These are phyloP conservation scores for Colletotrichum sp. DNA, from an alignment of 2,329 filamentous ascomycete species.

Conservation along the genomic window DNA sequence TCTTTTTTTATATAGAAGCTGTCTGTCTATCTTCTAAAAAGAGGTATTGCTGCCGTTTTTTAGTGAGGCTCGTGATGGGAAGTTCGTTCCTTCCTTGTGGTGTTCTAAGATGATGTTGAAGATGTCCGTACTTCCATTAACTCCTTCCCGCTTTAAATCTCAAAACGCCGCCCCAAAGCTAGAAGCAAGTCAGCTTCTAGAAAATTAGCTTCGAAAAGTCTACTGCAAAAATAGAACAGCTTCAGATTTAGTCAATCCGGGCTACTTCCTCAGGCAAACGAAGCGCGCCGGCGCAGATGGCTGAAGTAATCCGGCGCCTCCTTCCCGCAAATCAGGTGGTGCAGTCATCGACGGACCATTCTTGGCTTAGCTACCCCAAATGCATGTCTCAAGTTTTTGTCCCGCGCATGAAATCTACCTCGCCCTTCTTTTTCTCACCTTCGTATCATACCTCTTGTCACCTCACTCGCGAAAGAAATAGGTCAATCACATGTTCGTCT, in stretches of 20 bases:
- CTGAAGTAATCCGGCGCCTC: not conserved
- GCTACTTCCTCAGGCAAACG: not conserved
- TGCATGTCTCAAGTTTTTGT: not conserved
- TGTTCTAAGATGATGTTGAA: not conserved
- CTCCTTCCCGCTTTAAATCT: not conserved
- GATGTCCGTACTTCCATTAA: fast-evolving
- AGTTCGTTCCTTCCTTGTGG: not conserved
- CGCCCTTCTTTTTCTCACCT: not conserved
- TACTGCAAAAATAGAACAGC: not conserved
- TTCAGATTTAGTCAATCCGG: not conserved
- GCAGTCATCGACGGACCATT: not conserved
- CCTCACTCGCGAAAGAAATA: not conserved
- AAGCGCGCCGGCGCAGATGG: not conserved
- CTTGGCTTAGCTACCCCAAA: not conserved
- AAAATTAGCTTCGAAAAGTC: not conserved
- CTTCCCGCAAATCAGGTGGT: not conserved
- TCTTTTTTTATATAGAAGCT: not conserved
- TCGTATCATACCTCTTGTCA: not conserved
- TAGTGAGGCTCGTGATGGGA: not conserved
- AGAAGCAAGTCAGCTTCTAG: fast-evolving
- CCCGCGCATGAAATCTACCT: fast-evolving
- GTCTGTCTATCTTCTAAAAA: fast-evolving
- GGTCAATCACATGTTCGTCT: not conserved
- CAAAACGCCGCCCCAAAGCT: not conserved
- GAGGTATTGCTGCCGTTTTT: not conserved